These are phyloP conservation scores for Pistacia integerrima DNA, from an alignment of 345 rosid species.

Conservation along the genomic window DNA sequence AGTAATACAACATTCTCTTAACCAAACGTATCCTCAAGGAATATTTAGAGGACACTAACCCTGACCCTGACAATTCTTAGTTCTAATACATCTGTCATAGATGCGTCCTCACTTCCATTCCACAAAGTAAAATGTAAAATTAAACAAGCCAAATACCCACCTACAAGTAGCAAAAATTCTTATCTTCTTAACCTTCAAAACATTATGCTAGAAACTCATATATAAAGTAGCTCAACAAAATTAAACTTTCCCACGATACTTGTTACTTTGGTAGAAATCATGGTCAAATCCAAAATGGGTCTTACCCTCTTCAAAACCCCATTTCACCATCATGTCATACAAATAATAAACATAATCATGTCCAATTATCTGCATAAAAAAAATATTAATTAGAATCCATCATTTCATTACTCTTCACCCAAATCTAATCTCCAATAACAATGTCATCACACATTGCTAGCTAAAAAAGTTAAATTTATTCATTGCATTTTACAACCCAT, in stretches of 20 bases:
- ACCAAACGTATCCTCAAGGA: neutral
- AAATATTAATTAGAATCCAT: constrained; percentile 8
- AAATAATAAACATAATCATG: constrained; percentile 81
- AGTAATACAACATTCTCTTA: too few species aligned
- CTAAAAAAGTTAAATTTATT: neutral
- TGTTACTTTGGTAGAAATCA: constrained; percentile 95
- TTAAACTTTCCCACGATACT: constrained; percentile 38
- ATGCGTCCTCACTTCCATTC: constrained; percentile 77
- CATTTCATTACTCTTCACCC: neutral
- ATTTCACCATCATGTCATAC: constrained; percentile 86
- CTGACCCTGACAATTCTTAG: constrained; percentile 64
- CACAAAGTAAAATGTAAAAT: constrained; percentile 35
- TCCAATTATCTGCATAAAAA: constrained; percentile 64
- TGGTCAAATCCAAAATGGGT: constrained; percentile 93
- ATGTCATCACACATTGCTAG: neutral
- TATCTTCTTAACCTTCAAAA: neutral
- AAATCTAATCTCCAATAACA: neutral
- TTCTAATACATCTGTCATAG: constrained; percentile 57
- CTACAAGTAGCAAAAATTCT: neutral
- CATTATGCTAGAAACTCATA: neutral
- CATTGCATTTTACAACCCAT: neutral
- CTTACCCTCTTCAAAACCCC: constrained; percentile 97
- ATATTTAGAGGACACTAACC: constrained; percentile 7
- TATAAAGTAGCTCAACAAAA: neutral
- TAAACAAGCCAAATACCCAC: neutral